Evolutionary conservation across 1,284 basidiomycete species (phyloP).

Genomic region (Microbotryum violaceum): DNA sequence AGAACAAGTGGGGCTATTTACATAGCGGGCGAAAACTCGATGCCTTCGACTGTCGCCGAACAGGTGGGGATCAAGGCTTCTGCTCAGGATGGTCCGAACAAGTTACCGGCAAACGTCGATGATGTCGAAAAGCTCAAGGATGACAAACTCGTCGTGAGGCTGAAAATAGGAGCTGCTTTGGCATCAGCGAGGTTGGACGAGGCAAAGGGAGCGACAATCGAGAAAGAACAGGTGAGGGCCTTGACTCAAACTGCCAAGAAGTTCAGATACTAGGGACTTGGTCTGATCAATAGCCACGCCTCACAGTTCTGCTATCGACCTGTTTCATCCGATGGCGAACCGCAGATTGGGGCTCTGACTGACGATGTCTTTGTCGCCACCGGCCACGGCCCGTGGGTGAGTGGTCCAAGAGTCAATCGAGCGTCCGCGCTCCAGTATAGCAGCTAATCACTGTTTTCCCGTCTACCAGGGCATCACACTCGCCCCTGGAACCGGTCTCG

Average conservation of each 20-base stretch:
- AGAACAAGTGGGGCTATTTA: slow-evolving; percentile 19
- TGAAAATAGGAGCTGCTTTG: slow-evolving; percentile 16
- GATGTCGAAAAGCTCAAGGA: slow-evolving; percentile 19
- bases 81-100: slow-evolving; percentile 7
- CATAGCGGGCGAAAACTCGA: slow-evolving; percentile 29
- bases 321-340: slow-evolving; percentile 20
- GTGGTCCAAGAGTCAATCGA: not conserved
- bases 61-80: not conserved
- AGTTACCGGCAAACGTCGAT: slow-evolving; percentile 18
- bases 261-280: too few species aligned
- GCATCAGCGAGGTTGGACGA: slow-evolving; percentile 20
- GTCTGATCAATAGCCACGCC: too few species aligned
- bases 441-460: not conserved
- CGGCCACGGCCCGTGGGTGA: slow-evolving; percentile 29
- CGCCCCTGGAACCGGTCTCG: slow-evolving; percentile 19
- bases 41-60: slow-evolving; percentile 3
- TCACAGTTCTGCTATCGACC: slow-evolving; percentile 31
- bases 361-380: slow-evolving; percentile 14
- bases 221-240: slow-evolving; percentile 14
- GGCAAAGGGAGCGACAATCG: slow-evolving; percentile 23
- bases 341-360: slow-evolving; percentile 12
- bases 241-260: not conserved
- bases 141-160: slow-evolving; percentile 4
- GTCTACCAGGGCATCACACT: slow-evolving; percentile 20
- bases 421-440: not conserved